Evolutionary conservation across 257 asterid genomes (phyloP), one percentile per base, ranked within the genome.

Genomic region (Euphrasia confusa): DNA sequence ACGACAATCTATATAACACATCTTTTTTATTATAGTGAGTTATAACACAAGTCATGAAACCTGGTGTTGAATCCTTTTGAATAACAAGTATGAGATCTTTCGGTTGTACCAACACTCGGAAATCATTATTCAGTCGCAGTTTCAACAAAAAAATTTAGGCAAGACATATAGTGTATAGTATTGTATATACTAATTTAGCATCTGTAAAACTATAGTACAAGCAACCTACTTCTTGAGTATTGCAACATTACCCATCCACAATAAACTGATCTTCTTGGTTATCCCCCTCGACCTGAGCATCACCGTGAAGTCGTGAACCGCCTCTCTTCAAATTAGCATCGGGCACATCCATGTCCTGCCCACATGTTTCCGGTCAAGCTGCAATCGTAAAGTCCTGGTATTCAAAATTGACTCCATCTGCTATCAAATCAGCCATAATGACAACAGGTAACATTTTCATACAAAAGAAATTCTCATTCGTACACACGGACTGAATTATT

Each of bases 211-310:
- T 53, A 71, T 68, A 45, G 4, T 45, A 12, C 18, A 4, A 7
- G 52, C 52, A 45, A 12, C 18, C 42, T 37, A 37, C 10, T 37
- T 37, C 42, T 37, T 2, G 42, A 37, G 42, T 37, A 37, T 37
- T 37, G 42, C 42, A 37, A 37, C 42, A 66, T 74, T 74, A 87
- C 57, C 94, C 97, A 73, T 93, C 99, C 47, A 93, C 97, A 32
- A 93, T 93, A 64, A 93, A 93, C 82, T 89, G 92, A 65, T 89
- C 99, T 73, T 87, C 97, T 79, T 93, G 97, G 73, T 81, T 78
- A 72, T 89, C 95, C 18, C 80, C 95, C 59, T 83, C 97, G 9
- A 89, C 96, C 58, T 88, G 82, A n/a, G 89, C 71, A 80, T 93
- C 96, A 6, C 79, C 99, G 44, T 89, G 93, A 60, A 81, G 24